Evolutionary conservation across 116 monocot genomes (phyloP).

Genomic region (Posidonia oceanica): DNA sequence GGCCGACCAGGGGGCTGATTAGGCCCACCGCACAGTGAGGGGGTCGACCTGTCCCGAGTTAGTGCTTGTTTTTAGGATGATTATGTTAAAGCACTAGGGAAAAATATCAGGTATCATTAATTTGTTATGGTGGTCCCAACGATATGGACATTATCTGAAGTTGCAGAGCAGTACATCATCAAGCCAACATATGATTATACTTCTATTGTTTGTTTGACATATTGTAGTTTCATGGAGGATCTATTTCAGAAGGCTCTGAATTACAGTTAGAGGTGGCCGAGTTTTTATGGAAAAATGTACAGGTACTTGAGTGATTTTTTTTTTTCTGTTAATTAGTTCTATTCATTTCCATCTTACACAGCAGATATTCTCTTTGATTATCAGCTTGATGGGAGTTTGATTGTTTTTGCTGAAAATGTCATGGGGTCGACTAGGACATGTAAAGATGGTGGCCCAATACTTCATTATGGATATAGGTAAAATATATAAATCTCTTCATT

Average conservation of each 20-base stretch:
- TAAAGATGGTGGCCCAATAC: constrained; percentile 40
- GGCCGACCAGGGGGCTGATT: too few species aligned
- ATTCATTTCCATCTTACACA: background rate
- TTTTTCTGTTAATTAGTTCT: background rate
- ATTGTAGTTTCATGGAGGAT: constrained; percentile 75
- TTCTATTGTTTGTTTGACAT: constrained; percentile 9
- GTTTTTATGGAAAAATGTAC: constrained; percentile 81
- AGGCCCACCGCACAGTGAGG: too few species aligned
- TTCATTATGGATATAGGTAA: constrained; percentile 82
- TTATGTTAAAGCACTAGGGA: too few species aligned
- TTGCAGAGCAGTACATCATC: background rate
- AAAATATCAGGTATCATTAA: too few species aligned
- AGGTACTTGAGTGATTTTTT: constrained; percentile 30
- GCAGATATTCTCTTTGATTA: background rate
- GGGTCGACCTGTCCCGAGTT: too few species aligned
- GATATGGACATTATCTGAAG: background rate
- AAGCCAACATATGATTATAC: constrained; percentile 7
- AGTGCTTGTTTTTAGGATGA: too few species aligned
- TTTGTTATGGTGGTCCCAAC: too few species aligned
- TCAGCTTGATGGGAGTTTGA: constrained; percentile 90
- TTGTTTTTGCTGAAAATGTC: constrained; percentile 64
- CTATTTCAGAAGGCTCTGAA: constrained; percentile 77
- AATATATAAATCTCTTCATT: too few species aligned
- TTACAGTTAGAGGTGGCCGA: constrained; percentile 93
- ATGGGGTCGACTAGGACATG: constrained; percentile 48